These are phyloP conservation scores for Globisporangium canariense DNA, from an alignment of 352 stramenopile species.

Conservation along the genomic window DNA sequence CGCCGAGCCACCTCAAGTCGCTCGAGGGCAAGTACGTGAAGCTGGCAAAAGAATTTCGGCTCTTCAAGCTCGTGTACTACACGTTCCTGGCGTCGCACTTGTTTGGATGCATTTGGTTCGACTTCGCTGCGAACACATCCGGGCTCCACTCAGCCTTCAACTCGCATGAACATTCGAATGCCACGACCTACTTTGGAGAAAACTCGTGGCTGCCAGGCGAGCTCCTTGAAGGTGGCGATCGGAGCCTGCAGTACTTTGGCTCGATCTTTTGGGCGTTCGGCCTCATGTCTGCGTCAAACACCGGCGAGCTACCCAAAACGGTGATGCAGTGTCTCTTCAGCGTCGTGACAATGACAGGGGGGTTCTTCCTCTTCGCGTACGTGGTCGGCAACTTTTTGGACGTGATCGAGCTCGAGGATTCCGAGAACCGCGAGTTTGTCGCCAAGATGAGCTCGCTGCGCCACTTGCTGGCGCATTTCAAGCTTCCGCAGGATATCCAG, in stretches of 20 bases:
- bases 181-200: slow-evolving; percentile 23
- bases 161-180: not conserved
- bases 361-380: slow-evolving; percentile 62
- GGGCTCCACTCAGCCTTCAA: slow-evolving; percentile 27
- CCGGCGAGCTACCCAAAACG: slow-evolving; percentile 46
- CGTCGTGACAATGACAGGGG: slow-evolving; percentile 50
- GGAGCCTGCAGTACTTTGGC: slow-evolving; percentile 41
- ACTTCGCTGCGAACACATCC: slow-evolving; percentile 49
- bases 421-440: slow-evolving; percentile 56
- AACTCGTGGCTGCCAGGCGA: slow-evolving; percentile 29
- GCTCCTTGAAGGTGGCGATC: slow-evolving; percentile 18
- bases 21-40: slow-evolving; percentile 54
- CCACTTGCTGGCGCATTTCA: slow-evolving; percentile 49
- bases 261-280: slow-evolving; percentile 58
- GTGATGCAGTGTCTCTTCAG: slow-evolving; percentile 52
- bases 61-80: slow-evolving; percentile 58
- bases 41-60: slow-evolving; percentile 41
- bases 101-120: slow-evolving; percentile 58
- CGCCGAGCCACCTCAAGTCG: slow-evolving; percentile 37
- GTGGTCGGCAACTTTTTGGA: slow-evolving; percentile 59
- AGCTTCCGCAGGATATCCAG: slow-evolving; percentile 35
- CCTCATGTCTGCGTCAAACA: slow-evolving; percentile 51
- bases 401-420: slow-evolving; percentile 53
- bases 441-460: slow-evolving; percentile 53
- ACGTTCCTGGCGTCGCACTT: slow-evolving; percentile 49